phyloP scores from a whole-genome alignment of 2,329 filamentous ascomycete species.

The Dichotomopilus funicola region DNA sequence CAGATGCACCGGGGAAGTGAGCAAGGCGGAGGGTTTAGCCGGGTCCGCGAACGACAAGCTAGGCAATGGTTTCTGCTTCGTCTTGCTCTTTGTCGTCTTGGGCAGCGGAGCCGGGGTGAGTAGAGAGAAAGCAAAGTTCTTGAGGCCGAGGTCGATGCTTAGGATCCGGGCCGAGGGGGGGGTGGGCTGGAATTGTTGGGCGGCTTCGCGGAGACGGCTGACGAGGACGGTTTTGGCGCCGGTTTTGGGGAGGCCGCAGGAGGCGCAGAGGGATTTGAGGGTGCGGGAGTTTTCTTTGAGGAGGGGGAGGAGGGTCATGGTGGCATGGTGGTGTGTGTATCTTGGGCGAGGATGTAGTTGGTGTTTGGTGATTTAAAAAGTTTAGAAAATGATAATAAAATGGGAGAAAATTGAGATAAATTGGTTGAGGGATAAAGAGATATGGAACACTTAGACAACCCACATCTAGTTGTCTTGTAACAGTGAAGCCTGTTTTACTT shows the following conservation, averaged over 20 bases:
- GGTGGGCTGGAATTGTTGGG: constrained; percentile 21
- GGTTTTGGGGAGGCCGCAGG: constrained; percentile 51
- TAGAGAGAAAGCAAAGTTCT: constrained; percentile 70
- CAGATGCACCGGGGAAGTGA: constrained; percentile 9
- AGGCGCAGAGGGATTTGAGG: constrained; percentile 53
- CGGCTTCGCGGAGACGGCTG: constrained; percentile 40
- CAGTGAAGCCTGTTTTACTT: too few species aligned
- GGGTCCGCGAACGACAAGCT: too few species aligned
- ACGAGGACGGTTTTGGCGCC: constrained; percentile 54
- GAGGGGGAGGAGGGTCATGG: constrained; percentile 7
- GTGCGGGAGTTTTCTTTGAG: constrained; percentile 38
- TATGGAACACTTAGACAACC: too few species aligned
- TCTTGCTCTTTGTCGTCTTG: background rate
- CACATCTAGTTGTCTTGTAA: too few species aligned
- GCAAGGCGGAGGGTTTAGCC: background rate
- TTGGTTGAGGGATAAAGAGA: too few species aligned
- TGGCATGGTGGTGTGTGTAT: background rate
- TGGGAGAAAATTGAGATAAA: background rate
- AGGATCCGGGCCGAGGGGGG: constrained; percentile 46
- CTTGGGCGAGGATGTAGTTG: background rate
- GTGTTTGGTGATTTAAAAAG: background rate
- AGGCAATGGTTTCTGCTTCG: background rate
- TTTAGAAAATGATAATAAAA: background rate
- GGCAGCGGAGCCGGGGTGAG: constrained; percentile 29
- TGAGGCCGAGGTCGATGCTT: constrained; percentile 80